Evolutionary conservation across 768 basidiomycete species (phyloP), one percentile per base, ranked within the genome.

Genomic region (Guyanaporus albipodus): DNA sequence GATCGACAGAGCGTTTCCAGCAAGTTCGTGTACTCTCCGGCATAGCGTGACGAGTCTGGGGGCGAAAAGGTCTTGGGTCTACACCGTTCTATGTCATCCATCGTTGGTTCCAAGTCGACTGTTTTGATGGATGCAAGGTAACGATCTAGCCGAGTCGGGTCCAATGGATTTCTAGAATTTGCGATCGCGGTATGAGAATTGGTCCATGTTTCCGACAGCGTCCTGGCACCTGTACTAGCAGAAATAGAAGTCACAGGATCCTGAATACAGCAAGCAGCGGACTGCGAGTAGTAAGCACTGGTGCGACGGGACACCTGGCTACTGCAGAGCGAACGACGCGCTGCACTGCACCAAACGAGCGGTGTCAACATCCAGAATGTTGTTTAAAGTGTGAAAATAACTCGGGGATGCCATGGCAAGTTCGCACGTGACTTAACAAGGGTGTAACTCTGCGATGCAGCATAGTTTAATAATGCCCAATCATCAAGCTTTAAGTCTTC

Each of bases 71-170:
- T 48, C 12, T 42, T 38, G 5, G 83, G 81, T 42, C 72, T 77
- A 50, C 71, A 76, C 12, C 71, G 73, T 57, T 87, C 84, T 34
- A 88, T 62, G 48, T 90, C 87, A 32, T 67, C 70, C 22, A 87
- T 65, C 3, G 77, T 77, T 7, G 85, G 72, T 22, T 73, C 66
- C 23, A 70, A 58, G 21, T 73, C 72, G 24, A 71, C 66, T 18
- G 69, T 67, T 34, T 70, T 69, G 35, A 85, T 69, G 23, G 73
- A 68, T n/a, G 78, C 68, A 14, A 89, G 75, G 57, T 79, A 81
- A 28, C 71, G 67, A 45, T 81, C 75, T 5, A 85, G 67, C 50
- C 72, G 75, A 32, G 70, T 77, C 22, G 73, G 62, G 29, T 70
- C 70, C 22, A 75, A 56, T 12, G 70, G 52, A 54, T 65, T 69